Base-by-base conservation (phyloP, 768 basidiomycete genomes). In the Mrakia gelida region DNA sequence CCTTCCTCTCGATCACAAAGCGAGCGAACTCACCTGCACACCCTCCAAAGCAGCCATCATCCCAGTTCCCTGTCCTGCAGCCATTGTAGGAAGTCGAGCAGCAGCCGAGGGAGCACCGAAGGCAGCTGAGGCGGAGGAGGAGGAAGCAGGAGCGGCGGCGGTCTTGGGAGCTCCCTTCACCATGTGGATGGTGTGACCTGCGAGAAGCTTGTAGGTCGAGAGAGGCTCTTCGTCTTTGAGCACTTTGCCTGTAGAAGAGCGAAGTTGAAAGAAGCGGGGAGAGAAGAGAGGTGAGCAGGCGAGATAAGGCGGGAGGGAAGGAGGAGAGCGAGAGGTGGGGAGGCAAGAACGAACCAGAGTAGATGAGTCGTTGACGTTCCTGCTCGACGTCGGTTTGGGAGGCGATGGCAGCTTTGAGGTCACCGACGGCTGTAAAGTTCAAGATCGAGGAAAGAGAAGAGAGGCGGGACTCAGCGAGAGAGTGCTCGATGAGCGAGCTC, bases 381-480 rank as follows among this genome's bases (percentile, higher is more conserved):
- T 93, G 92, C 80, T 90, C 89, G 34, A 96, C 93, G 82, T 94
- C 90, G 2, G 92, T 91, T 86, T 93, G 90, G 41, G 86, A 90
- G 11, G 94, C 92, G 85, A 99, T 93, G 45, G 90, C 90, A 79
- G 90, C 88, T 87, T 99, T 99, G 83, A 99, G 90, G 80, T 98
- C 94, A 70, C 87, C 85, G 34, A 98, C 95, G 0, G 91, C 75
- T 75, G 63, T 9, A 49, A n/a, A 34, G 30, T 65, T 32, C 34
- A 26, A 15, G n/a, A 65, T 41, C 32, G 32, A 65, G 45, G 16
- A 43, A 30, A 26, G 18, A 8, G 38, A 18, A 28, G 30, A 26
- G 13, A 7, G 34, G n/a, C 18, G 16, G 32, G n/a, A 63, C 13
- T 43, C 38, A 75, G 59, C n/a, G 34, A 34, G 26, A 63, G 45